phyloP scores from a whole-genome alignment of 2,329 filamentous ascomycete species.

The Trichoderma sp. region DNA sequence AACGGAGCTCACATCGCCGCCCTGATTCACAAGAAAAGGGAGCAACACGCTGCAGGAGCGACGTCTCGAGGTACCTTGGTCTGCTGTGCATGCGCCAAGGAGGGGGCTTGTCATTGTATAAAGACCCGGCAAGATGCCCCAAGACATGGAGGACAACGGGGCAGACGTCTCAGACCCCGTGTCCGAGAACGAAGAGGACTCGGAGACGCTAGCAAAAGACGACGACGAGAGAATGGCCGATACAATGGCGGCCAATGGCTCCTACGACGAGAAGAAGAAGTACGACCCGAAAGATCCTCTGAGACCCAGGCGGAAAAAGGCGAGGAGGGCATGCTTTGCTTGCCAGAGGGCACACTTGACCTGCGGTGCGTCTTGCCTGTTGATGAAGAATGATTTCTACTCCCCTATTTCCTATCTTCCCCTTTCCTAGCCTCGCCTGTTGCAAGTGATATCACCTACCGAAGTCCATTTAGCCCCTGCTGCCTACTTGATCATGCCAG shows the following conservation, averaged over 20 bases:
- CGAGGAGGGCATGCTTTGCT: constrained; percentile 89
- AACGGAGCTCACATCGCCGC: constrained; percentile 41
- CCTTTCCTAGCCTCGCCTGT: neutral
- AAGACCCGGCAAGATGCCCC: constrained; percentile 58
- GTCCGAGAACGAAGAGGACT: constrained; percentile 63
- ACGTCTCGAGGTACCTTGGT: constrained; percentile 20
- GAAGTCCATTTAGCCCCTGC: neutral
- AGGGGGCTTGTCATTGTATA: constrained; percentile 44
- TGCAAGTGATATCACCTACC: too few species aligned
- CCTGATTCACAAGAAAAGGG: constrained; percentile 35
- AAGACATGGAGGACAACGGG: constrained; percentile 56
- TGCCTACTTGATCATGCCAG: neutral
- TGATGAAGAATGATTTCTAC: too few species aligned
- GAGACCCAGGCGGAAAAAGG: constrained; percentile 91
- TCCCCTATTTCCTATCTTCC: too few species aligned
- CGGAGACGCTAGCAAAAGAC: constrained; percentile 50
- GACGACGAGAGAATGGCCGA: constrained; percentile 58
- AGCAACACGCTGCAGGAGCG: constrained; percentile 23
- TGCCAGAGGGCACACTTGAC: constrained; percentile 97
- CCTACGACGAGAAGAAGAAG: constrained; percentile 64
- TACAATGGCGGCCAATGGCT: constrained; percentile 50
- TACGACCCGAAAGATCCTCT: constrained; percentile 85
- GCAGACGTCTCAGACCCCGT: constrained; percentile 60
- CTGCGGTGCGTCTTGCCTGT: constrained; percentile 73
- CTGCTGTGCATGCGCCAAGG: constrained; percentile 34